Percentiles rank a stretch among this genome's conserved stretches.
Evolutionary conservation across 148 eudicot genomes (phyloP).

Genomic region (Rhododendron henanense): DNA sequence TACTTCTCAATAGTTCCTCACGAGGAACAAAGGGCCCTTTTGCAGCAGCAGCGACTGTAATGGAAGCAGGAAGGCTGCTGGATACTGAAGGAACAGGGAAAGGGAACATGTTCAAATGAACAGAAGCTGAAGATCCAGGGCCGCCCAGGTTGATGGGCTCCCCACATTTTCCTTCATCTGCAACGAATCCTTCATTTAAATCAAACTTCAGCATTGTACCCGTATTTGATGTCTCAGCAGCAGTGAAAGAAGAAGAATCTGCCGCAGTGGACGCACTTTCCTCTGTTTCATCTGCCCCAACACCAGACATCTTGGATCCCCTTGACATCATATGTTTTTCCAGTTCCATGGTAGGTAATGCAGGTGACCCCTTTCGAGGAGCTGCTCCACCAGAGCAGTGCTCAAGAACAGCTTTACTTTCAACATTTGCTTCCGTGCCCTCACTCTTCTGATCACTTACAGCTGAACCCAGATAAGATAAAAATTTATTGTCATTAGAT

Average conservation of each 20-base stretch:
- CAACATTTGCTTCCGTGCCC: slow-evolving; percentile 18
- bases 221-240: slow-evolving; percentile 26
- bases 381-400: slow-evolving; percentile 3
- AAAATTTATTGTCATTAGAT: slow-evolving; percentile 19
- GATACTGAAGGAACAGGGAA: slow-evolving; percentile 29
- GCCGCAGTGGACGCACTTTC: slow-evolving; percentile 21
- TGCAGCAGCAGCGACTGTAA: slow-evolving; percentile 69
- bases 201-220: slow-evolving; percentile 55
- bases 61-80: slow-evolving; percentile 36
- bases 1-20: slow-evolving; percentile 53
- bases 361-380: slow-evolving; percentile 9
- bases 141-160: slow-evolving; percentile 28
- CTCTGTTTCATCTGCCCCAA: slow-evolving; percentile 18
- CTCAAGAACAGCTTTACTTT: slow-evolving; percentile 17
- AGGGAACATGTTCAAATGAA: slow-evolving; percentile 31
- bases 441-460: slow-evolving; percentile 17
- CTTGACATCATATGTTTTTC: slow-evolving; percentile 19
- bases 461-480: slow-evolving; percentile 8
- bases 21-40: slow-evolving; percentile 75
- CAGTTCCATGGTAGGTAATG: slow-evolving; percentile 8
- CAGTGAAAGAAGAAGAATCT: slow-evolving; percentile 19
- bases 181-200: slow-evolving; percentile 58
- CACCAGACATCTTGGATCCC: slow-evolving; percentile 23
- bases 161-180: slow-evolving; percentile 57
- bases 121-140: slow-evolving; percentile 22